These are phyloP conservation scores for Pleomassaria siparia DNA, from an alignment of 2,329 filamentous ascomycete species.

Conservation along the genomic window DNA sequence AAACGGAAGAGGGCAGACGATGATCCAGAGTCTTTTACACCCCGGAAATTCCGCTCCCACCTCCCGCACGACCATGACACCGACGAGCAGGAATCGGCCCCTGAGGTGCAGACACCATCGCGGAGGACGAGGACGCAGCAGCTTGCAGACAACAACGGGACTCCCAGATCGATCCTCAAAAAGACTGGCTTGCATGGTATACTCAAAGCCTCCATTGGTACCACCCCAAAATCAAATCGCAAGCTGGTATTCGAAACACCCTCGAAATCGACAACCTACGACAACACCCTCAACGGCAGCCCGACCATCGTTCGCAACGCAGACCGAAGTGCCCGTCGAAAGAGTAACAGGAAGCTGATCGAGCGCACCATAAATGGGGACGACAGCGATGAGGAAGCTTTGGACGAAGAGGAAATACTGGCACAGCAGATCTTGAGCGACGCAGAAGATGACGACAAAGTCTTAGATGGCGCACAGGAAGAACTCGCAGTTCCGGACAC, in stretches of 20 bases:
- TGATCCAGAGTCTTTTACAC: slow-evolving; percentile 20
- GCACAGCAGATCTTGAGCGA: slow-evolving; percentile 68
- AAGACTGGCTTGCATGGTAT: slow-evolving; percentile 27
- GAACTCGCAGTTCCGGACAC: slow-evolving; percentile 50
- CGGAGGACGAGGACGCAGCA: slow-evolving; percentile 24
- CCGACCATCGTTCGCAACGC: slow-evolving; percentile 69
- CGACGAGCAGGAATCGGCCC: slow-evolving; percentile 17
- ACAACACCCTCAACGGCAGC: slow-evolving; percentile 48
- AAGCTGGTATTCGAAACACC: slow-evolving; percentile 52
- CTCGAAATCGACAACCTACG: slow-evolving; percentile 36
- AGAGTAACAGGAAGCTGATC: slow-evolving; percentile 77
- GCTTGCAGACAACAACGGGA: slow-evolving; percentile 28
- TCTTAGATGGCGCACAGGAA: slow-evolving; percentile 22
- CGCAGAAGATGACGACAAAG: slow-evolving; percentile 51
- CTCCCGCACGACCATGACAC: slow-evolving; percentile 13
- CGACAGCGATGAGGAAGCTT: slow-evolving; percentile 66
- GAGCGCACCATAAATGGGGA: slow-evolving; percentile 67
- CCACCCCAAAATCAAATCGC: slow-evolving; percentile 48
- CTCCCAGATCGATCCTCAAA: slow-evolving; percentile 38
- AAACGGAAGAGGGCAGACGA: slow-evolving; percentile 33
- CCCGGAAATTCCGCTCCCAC: slow-evolving; percentile 30
- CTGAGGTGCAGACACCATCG: slow-evolving; percentile 35
- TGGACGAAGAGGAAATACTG: slow-evolving; percentile 68
- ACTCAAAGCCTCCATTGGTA: slow-evolving; percentile 21
- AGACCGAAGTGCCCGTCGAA: slow-evolving; percentile 82